Base-by-base conservation (phyloP, 2,329 filamentous ascomycete genomes). In the Ascocoryne sarcoides region DNA sequence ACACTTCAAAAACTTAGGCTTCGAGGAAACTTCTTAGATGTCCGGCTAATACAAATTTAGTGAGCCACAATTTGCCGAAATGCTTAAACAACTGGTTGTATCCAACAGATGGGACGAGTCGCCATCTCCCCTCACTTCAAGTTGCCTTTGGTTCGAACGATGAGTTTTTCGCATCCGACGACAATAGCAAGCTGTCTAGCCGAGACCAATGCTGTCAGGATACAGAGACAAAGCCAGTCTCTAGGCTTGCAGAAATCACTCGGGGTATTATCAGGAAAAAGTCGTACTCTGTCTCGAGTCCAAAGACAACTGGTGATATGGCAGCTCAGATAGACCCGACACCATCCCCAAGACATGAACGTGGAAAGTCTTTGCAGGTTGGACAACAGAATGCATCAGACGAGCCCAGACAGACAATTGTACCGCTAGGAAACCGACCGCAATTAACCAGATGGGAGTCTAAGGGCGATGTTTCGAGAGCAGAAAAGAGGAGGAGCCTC, bases 111-210 rank as follows among this genome's bases (percentile, higher is more conserved):
- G 40, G 40, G 5, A 10, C 31, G 1, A 45, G 42, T 15, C 44
- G 48, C 10, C 32, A 52, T 29, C 23, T 52, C 8, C 46, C 37
- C 5, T 41, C 46, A 2, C 38, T 52, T 4, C 50, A 52, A 39
- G 48, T 52, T 4, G 44, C 48, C 3, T 48, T 52, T 28, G 47
- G 47, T 7, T 48, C 44, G 2, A 49, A 49, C 18, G 50, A 52
- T 30, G 48, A 50, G 8, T 52, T 47, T 40, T 50, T 50, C 29
- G 50, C 48, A n/a, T 52, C 46, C 8, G 50, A 52, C 28, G 18
- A 47, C 34, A 21, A 42, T 17, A 46, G 44, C 1, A 52, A 50
- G 33, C 30, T 45, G 9, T 49, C 50, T 4, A 47, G 43, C 40
- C 43, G 49, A 2, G 49, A 52, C 29, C 23, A 26, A 12, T 26